These are phyloP conservation scores for Cardamine occulta DNA, from an alignment of 345 rosid species.

Conservation along the genomic window DNA sequence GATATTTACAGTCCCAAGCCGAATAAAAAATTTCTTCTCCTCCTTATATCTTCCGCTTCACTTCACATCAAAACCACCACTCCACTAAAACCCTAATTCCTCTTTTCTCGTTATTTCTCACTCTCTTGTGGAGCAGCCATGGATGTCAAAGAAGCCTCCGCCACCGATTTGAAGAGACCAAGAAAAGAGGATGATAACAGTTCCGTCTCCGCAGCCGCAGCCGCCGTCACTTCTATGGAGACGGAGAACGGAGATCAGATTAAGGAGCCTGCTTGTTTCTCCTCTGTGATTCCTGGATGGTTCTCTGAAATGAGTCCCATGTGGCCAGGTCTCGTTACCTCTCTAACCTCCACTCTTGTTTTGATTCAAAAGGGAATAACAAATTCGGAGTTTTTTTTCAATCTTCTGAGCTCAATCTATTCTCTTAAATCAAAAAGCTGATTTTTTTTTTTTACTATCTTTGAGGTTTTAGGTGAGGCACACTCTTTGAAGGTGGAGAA, in stretches of 20 bases:
- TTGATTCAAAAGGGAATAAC: not conserved
- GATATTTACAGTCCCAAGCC: slow-evolving; percentile 8
- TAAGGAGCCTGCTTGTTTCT: slow-evolving; percentile 50
- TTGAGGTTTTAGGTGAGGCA: slow-evolving; percentile 69
- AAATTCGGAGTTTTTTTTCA: not conserved
- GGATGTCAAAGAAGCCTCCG: slow-evolving; percentile 39
- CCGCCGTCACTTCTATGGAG: slow-evolving; percentile 47
- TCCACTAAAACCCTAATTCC: slow-evolving; percentile 37
- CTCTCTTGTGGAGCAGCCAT: slow-evolving; percentile 8
- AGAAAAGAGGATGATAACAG: slow-evolving; percentile 60
- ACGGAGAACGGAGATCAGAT: slow-evolving; percentile 36
- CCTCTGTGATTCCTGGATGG: slow-evolving; percentile 87
- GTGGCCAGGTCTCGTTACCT: slow-evolving; percentile 71
- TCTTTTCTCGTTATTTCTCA: slow-evolving; percentile 18
- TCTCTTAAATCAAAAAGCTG: not conserved
- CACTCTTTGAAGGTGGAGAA: slow-evolving; percentile 78
- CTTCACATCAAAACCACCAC: slow-evolving; percentile 19
- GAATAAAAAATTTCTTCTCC: not conserved
- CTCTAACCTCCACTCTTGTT: not conserved
- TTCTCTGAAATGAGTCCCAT: slow-evolving; percentile 88
- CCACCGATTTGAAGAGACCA: slow-evolving; percentile 63
- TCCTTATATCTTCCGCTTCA: slow-evolving; percentile 36
- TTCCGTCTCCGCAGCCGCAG: slow-evolving; percentile 45
- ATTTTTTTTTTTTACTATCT: not conserved
- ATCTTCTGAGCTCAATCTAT: not conserved